Evolutionary conservation across 2,329 filamentous ascomycete species (phyloP).

Genomic region (Harringtonia aguacate): DNA sequence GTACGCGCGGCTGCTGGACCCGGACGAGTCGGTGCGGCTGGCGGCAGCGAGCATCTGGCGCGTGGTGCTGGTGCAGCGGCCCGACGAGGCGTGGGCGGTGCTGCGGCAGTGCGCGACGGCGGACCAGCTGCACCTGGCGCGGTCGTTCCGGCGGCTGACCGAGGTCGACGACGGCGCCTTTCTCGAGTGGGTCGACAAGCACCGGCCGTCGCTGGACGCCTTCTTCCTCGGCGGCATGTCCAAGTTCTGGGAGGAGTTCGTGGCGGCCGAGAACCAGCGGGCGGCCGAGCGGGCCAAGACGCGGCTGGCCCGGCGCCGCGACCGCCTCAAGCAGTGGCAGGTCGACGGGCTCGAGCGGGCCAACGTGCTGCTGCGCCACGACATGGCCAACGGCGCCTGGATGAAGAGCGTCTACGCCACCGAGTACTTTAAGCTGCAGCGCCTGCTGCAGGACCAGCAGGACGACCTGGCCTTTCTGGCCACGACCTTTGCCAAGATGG

Average conservation of each 20-base stretch:
- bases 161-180: constrained; percentile 86
- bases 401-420: constrained; percentile 90
- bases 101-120: constrained; percentile 60
- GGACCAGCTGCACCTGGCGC: constrained; percentile 58
- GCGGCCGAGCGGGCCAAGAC: constrained; percentile 65
- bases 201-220: constrained; percentile 65
- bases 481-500: constrained; percentile 66
- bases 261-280: constrained; percentile 66
- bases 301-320: constrained; percentile 65
- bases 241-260: constrained; percentile 81
- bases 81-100: constrained; percentile 64
- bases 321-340: constrained; percentile 74
- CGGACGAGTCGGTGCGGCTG: constrained; percentile 54
- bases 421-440: constrained; percentile 84
- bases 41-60: constrained; percentile 79
- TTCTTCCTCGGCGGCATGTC: constrained; percentile 77
- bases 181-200: constrained; percentile 75
- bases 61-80: constrained; percentile 90
- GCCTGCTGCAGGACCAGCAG: constrained; percentile 83
- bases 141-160: constrained; percentile 73
- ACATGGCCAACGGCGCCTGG: constrained; percentile 81
- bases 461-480: constrained; percentile 74
- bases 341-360: constrained; percentile 57
- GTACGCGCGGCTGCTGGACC: constrained; percentile 76
- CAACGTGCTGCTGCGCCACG: constrained; percentile 67